phyloP scores from a whole-genome alignment of 2,329 filamentous ascomycete genomes.

The Pseudopyrenochaeta lycopersici region DNA sequence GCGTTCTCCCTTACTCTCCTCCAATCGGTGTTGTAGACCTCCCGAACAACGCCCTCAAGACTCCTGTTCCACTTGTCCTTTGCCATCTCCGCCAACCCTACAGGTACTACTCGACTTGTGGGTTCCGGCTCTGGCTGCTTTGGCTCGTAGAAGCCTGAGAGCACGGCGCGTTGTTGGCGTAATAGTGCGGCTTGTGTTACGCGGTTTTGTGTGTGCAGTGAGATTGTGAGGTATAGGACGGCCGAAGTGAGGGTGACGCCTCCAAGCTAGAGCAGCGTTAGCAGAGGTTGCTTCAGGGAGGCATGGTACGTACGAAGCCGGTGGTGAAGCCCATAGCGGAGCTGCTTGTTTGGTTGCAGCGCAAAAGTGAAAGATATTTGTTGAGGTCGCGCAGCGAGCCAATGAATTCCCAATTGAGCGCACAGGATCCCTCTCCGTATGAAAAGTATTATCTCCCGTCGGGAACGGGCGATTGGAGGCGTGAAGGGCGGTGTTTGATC shows the following conservation, averaged over 20 bases:
- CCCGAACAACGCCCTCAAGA: slow-evolving; percentile 54
- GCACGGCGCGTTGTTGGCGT: slow-evolving; percentile 55
- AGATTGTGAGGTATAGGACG: slow-evolving; percentile 49
- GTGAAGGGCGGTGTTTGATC: neutral
- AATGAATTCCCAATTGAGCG: slow-evolving; percentile 10
- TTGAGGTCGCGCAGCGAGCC: slow-evolving; percentile 1
- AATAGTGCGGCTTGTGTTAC: slow-evolving; percentile 56
- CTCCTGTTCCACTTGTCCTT: slow-evolving; percentile 62
- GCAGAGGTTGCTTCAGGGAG: neutral
- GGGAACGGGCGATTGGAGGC: neutral
- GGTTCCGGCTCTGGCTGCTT: slow-evolving; percentile 51
- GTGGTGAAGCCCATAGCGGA: slow-evolving; percentile 60
- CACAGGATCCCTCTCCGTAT: neutral
- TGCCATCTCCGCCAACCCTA: slow-evolving; percentile 55
- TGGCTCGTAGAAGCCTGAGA: slow-evolving; percentile 56
- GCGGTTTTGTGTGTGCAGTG: slow-evolving; percentile 58
- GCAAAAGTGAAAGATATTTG: neutral
- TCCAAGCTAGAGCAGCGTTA: slow-evolving; percentile 52
- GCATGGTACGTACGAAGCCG: slow-evolving; percentile 54
- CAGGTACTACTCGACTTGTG: slow-evolving; percentile 48
- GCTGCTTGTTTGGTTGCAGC: slow-evolving; percentile 3
- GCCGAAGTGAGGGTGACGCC: slow-evolving; percentile 61
- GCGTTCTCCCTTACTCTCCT: slow-evolving; percentile 49
- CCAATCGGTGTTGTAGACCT: slow-evolving; percentile 58
- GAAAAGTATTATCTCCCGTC: neutral